phyloP scores from a whole-genome alignment of 345 rosid genomes.

The Lumnitzera littorea region DNA sequence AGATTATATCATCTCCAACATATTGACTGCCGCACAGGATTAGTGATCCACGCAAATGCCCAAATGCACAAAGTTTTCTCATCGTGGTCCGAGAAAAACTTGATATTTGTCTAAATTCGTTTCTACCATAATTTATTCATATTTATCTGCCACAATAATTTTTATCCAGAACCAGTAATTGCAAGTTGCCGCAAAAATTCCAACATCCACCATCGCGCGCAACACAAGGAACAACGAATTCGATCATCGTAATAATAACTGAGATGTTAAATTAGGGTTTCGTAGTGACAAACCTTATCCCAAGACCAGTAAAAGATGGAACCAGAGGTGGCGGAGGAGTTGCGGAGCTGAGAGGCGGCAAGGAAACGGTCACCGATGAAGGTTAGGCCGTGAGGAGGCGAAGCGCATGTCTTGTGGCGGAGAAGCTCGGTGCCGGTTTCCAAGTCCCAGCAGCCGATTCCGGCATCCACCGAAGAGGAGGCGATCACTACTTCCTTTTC shows the following conservation, averaged over 20 bases:
- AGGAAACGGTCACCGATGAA: conserved; percentile 53
- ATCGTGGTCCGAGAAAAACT: no score
- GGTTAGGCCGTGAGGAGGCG: conserved; percentile 60
- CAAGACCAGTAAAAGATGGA: conserved; percentile 72
- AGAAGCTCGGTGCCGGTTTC: conserved; percentile 48
- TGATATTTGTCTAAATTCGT: no score
- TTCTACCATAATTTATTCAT: no score
- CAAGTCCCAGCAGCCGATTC: conserved; percentile 79
- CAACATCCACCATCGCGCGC: neutral
- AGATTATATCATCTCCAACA: no score
- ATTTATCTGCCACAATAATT: no score
- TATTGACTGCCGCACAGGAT: no score
- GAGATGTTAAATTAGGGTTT: neutral
- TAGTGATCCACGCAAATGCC: no score
- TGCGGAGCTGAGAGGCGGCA: conserved; percentile 71
- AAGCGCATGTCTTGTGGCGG: conserved; percentile 63
- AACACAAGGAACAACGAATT: neutral
- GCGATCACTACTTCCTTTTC: conserved; percentile 37
- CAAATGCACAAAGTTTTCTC: no score
- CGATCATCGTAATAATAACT: neutral
- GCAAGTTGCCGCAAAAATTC: no score
- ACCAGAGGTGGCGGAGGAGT: conserved; percentile 50
- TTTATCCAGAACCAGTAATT: no score
- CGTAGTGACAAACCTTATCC: conserved; percentile 35
- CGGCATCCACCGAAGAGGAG: conserved; percentile 62